Conservation (phyloP, 805 yeast species). For the Monosporozyma aerobia region DNA sequence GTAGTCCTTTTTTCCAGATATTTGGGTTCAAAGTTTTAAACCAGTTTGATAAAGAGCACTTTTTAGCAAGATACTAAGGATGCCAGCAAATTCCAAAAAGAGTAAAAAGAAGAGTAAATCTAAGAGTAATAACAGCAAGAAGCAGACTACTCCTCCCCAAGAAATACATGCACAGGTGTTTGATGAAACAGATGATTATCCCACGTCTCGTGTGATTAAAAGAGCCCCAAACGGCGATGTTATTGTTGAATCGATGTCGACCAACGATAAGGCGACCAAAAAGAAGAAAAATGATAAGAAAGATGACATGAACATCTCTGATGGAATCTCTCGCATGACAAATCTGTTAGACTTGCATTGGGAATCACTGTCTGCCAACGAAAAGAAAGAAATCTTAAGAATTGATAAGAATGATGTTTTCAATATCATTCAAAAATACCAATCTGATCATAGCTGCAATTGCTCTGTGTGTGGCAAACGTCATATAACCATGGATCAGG, state of each 20-base stretch:
- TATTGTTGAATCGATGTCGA: slow-evolving; percentile 43
- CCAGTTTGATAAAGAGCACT: not conserved
- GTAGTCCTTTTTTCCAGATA: not conserved
- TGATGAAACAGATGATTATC: slow-evolving; percentile 56
- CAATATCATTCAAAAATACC: slow-evolving; percentile 52
- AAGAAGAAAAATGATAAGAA: slow-evolving; percentile 2
- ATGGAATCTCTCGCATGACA: slow-evolving; percentile 15
- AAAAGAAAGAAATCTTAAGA: slow-evolving; percentile 51
- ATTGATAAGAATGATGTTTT: slow-evolving; percentile 64
- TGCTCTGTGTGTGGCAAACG: slow-evolving; percentile 76
- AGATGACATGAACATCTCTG: not conserved
- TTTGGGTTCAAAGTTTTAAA: not conserved
- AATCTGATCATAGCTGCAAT: slow-evolving; percentile 43
- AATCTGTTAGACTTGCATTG: slow-evolving; percentile 38
- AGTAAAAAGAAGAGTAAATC: slow-evolving; percentile 24
- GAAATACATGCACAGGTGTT: slow-evolving; percentile 36
- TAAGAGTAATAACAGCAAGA: slow-evolving; percentile 9
- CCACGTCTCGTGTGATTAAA: slow-evolving; percentile 60
- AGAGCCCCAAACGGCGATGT: slow-evolving; percentile 71
- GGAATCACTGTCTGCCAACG: slow-evolving; percentile 52
- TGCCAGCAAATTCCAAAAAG: slow-evolving; percentile 23
- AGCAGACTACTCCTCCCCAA: not conserved
- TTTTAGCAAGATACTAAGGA: slow-evolving; percentile 1
- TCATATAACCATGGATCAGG: slow-evolving; percentile 61
- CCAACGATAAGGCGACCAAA: slow-evolving; percentile 9